These are phyloP conservation scores for Rhizophora mangle DNA, from an alignment of 345 rosid genomes.

Conservation along the genomic window DNA sequence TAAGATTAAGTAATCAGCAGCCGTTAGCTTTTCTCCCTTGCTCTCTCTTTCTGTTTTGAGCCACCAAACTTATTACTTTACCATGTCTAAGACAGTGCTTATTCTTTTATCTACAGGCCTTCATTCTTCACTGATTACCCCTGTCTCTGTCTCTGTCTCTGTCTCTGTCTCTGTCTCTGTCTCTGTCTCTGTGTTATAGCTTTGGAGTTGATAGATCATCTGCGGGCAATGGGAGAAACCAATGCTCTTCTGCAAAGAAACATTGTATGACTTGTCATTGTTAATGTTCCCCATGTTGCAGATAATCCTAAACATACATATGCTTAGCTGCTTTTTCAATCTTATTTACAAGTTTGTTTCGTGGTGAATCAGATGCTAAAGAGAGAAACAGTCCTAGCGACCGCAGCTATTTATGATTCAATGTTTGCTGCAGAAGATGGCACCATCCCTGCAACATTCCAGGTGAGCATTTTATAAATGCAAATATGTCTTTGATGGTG, in stretches of 20 bases:
- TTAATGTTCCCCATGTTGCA: background rate
- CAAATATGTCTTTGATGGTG: background rate
- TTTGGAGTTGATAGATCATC: conserved; percentile 92
- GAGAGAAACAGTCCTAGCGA: conserved; percentile 86
- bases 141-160: no score
- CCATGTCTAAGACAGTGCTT: no score
- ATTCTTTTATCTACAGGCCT: no score
- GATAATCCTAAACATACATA: background rate
- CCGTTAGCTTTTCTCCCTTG: background rate
- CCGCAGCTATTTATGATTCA: conserved; percentile 93
- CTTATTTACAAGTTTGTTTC: background rate
- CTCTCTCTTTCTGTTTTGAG: background rate
- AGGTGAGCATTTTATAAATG: conserved; percentile 40
- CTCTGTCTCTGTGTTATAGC: no score
- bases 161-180: conserved; percentile 38
- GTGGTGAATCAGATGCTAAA: conserved; percentile 50
- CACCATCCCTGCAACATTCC: conserved; percentile 88
- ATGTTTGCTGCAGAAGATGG: conserved; percentile 95
- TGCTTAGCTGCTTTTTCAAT: background rate
- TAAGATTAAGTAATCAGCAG: background rate
- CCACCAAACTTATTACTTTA: no score
- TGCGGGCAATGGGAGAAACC: conserved; percentile 96
- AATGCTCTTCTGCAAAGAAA: conserved; percentile 86
- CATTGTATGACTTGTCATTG: conserved; percentile 39
- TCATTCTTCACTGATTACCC: no score